A percentile compares a stretch with the other conserved stretches of the same genome.
These are phyloP conservation scores for Beta vulgaris DNA, from an alignment of 148 eudicot genomes.

Conservation along the genomic window DNA sequence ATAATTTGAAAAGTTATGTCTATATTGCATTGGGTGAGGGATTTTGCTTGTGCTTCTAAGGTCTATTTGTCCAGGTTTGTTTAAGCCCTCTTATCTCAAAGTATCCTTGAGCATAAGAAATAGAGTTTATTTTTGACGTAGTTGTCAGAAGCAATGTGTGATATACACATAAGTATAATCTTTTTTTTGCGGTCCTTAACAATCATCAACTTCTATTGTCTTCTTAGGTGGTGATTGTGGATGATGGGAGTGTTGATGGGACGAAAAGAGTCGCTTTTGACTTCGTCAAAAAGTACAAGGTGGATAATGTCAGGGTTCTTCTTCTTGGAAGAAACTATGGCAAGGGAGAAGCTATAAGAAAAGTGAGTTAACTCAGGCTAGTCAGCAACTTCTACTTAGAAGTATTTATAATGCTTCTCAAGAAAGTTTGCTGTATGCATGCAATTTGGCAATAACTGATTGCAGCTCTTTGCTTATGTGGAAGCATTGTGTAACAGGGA, in stretches of 20 bases:
- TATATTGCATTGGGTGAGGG: not conserved
- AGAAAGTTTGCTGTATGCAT: conserved; percentile 14
- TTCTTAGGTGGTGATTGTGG: conserved; percentile 81
- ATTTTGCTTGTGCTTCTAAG: conserved; percentile 4
- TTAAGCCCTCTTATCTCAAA: not conserved
- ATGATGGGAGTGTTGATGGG: conserved; percentile 90
- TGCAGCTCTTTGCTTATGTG: conserved; percentile 58
- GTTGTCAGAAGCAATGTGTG: conserved; percentile 1
- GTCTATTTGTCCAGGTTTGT: not conserved
- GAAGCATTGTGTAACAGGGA: conserved; percentile 95
- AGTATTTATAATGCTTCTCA: not conserved
- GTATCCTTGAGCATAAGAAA: not conserved
- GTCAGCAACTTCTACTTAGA: not conserved
- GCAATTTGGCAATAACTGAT: conserved; percentile 39
- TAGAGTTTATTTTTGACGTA: too few relatives aligned
- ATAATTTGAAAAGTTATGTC: not conserved
- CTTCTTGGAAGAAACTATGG: conserved; percentile 91
- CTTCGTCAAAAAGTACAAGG: conserved; percentile 67
- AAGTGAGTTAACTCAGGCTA: conserved; percentile 63
- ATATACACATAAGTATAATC: not conserved
- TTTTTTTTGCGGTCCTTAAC: not conserved
- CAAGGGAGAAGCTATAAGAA: conserved; percentile 98
- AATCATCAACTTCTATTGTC: conserved; percentile 11
- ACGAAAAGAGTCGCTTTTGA: conserved; percentile 86
- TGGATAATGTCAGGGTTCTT: conserved; percentile 79